Evolutionary conservation across 2,329 filamentous ascomycete genomes (phyloP).

Genomic region (Ophiocordyceps camponoti-saundersi): DNA sequence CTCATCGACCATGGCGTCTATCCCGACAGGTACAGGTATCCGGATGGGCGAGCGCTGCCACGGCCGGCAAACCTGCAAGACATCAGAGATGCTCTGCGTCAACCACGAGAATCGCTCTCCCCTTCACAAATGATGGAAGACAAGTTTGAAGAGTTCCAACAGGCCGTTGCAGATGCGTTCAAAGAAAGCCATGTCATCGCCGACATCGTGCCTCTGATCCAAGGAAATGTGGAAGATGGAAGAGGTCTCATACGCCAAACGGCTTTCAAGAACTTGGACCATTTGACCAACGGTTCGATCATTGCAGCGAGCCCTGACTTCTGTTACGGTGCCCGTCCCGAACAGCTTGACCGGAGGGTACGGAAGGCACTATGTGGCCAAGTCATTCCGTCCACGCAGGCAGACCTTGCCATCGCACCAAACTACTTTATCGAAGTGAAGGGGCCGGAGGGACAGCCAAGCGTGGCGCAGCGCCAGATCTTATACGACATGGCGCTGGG

Average conservation of each 20-base stretch:
- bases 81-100: conserved; percentile 2
- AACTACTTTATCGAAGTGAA: not conserved
- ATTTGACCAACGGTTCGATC: not conserved
- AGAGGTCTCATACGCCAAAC: not conserved
- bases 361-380: not conserved
- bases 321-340: not conserved
- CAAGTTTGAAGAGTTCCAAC: not conserved
- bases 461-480: not conserved
- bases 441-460: not conserved
- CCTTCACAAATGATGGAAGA: not conserved
- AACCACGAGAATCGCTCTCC: not conserved
- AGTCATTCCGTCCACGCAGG: not conserved
- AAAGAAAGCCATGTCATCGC: not conserved
- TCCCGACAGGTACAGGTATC: conserved; percentile 4
- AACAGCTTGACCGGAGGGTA: not conserved
- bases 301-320: not conserved
- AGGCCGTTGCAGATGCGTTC: not conserved
- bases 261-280: not conserved
- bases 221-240: not conserved
- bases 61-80: conserved; percentile 7
- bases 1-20: conserved; percentile 6
- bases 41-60: conserved; percentile 2
- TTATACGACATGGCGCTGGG: not conserved
- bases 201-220: not conserved
- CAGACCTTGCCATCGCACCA: not conserved